Base-by-base conservation (phyloP, 805 yeast species). In the Saturnispora ahearnii region DNA sequence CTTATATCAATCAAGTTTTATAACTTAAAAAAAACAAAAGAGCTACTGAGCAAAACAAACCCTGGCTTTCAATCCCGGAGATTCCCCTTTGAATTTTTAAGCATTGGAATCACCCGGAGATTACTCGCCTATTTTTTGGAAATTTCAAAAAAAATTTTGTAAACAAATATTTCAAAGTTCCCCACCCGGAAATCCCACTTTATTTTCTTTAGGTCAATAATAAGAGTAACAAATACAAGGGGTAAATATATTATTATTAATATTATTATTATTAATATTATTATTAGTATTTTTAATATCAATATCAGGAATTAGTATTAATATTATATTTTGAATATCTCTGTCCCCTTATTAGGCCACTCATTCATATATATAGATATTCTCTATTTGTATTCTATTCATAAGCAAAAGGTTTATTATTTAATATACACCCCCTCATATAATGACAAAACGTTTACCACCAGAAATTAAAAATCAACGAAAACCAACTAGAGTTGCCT, bases 401-500 rank as follows among this genome's bases (percentile, higher is more conserved):
- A 18, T 18, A 18, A 18, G 2, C 18, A 18, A 18, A 18, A 18
- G 18, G 18, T 18, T 18, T 18, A 18, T 18, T 18, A 18, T 18
- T 18, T 18, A 18, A 2, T 26, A 26, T 26, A 26, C 29, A 26
- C 29, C 29, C 9, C 29, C 29, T 6, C 29, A 8, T 8, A 26
- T 26, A 26, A 26, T 83, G 89, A 83, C 90, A 0, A 81, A 79
- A 60, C 74, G 71, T 54, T 74, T 83, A 24, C 72, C 82, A 1
- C 63, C 65, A 11, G 75, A 73, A 47, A 75, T 81, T 56, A 82
- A 78, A 59, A 68, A 66, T 40, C 67, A 64, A 36, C 64, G 91
- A 42, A 78, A 72, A 55, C 87, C 89, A 5, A 79, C 84, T 2
- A 67, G 77, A 8, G 72, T 83, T 43, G 93, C 91, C 1, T 84